Evolutionary conservation across 2,329 filamentous ascomycete species (phyloP).

Genomic region (Epichloe sibirici): DNA sequence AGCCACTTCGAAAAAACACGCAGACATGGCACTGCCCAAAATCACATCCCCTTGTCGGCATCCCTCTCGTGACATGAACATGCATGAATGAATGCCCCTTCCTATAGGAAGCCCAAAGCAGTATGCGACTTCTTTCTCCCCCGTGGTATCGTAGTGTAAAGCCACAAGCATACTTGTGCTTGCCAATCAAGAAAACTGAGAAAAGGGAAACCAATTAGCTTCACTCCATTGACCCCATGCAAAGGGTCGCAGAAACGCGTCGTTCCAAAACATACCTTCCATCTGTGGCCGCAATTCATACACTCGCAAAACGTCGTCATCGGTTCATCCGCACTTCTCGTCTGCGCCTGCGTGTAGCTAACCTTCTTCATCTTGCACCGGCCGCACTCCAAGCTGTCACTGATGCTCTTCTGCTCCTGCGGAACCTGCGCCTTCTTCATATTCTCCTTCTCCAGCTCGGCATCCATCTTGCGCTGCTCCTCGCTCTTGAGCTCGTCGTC

Average conservation of each 20-base stretch:
- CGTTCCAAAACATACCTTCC: conserved; percentile 45
- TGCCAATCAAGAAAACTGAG: conserved; percentile 1
- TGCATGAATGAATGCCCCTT: no score
- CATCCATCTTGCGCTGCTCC: conserved; percentile 64
- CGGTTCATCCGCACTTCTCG: conserved; percentile 87
- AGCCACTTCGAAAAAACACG: not conserved
- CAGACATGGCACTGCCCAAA: no score
- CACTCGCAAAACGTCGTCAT: conserved; percentile 69
- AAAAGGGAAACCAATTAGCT: not conserved
- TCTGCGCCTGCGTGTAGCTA: conserved; percentile 93
- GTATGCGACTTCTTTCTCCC: not conserved
- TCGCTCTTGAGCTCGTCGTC: conserved; percentile 85
- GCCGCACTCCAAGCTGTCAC: conserved; percentile 74
- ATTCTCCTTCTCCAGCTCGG: conserved; percentile 75
- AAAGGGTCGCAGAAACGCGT: no score
- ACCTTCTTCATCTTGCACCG: conserved; percentile 92
- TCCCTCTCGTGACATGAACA: no score
- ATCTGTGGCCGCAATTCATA: conserved; percentile 55
- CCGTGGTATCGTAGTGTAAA: conserved; percentile 1
- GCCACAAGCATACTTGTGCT: not conserved
- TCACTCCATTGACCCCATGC: not conserved
- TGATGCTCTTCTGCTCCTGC: conserved; percentile 82
- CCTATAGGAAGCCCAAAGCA: not conserved
- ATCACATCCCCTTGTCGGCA: no score
- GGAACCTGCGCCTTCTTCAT: conserved; percentile 96